Evolutionary conservation across 257 asterid genomes (phyloP), one percentile per base, ranked within the genome.

Genomic region (Catharanthus roseus): DNA sequence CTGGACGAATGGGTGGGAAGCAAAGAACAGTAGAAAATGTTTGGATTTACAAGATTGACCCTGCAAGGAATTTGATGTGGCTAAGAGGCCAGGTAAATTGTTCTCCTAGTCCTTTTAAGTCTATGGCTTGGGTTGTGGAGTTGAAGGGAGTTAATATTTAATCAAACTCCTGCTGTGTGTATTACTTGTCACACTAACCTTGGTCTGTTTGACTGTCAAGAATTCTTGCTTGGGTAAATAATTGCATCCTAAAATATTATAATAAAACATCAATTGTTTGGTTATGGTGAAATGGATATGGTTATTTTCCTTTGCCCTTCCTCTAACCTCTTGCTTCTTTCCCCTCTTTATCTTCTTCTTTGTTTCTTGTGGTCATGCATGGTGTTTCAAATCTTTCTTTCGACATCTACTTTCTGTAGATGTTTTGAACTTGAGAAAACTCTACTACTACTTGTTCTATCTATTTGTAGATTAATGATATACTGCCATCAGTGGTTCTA

Each of bases 1-100:
- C 97, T 69, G 98, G 97, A 44, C 95, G 88, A 82, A 91, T 91
- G 99, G 99, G 99, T 44, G 91, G 83, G 55, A 90, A 72, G 73
- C 97, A 86, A 85, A 75, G 86, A 82, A 93, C 98, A 5, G 96
- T 91, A 16, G 86, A 93, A 80, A 93, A 88, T 74, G 92, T 93
- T 64, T 93, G 97, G 97, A 77, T 93, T 71, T 91, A 89, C 87
- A 93, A 90, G 84, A 81, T 93, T 66, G 97, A 93, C 66, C 96
- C 98, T 26, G 93, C 96, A 65, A 87, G 97, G 85, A 93, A 89
- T 83, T 72, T 93, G 79, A 69, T 93, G 85, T 91, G 98, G 97
- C 96, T 93, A 63, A 85, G 81, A 81, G 96, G 97, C 89, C 98
- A 93, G 85, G 98, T 91, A 86, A 42, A 77, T 34, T 50, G 77